Base-by-base conservation (phyloP, 169 alveolate genomes). In the Plasmodium cynomolgi region DNA sequence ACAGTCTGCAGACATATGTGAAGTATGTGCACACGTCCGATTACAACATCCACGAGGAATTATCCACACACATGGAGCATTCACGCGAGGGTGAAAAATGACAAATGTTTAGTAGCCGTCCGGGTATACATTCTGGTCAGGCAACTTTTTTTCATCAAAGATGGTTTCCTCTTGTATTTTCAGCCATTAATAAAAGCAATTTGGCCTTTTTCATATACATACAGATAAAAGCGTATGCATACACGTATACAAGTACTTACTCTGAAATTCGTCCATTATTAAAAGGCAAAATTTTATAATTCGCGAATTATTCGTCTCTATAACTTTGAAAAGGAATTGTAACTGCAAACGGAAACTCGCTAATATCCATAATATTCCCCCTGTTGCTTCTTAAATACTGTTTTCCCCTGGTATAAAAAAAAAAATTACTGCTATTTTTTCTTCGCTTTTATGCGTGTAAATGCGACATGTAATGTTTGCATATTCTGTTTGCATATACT, bases 251-350 rank as follows among this genome's bases (percentile, higher is more conserved):
- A 68, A 1, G 37, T 68, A 9, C 62, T 54, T 86, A 86, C 93
- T 86, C 81, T 86, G 93, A 86, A 86, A 86, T 71, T 86, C 93
- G 62, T 86, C 93, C 93, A 86, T 86, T 77, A 86, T 86, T 50
- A 33, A 15, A 11, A 29, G 71, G 83, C 23, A 39, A 39, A 72
- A 84, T 72, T 72, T 41, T n/a, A 44, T 41, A 84, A 84, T 41
- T 71, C 41, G 62, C 44, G 80, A 86, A 77, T 75, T 54, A 75
- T 39, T 75, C 37, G 72, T 86, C 29, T 75, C 81, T 75, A 54
- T 54, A 77, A 75, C 33, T 75, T 86, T 75, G 33, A 86, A 58
- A 50, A 33, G 47, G 54, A 79, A 86, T 23, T n/a, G 31, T 23
- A 47, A 58, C 41, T 50, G 81, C 81, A 56, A 33, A 31, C 17